Conservation (phyloP, 345 rosid genomes). For the Eucalyptus caleyi region DNA sequence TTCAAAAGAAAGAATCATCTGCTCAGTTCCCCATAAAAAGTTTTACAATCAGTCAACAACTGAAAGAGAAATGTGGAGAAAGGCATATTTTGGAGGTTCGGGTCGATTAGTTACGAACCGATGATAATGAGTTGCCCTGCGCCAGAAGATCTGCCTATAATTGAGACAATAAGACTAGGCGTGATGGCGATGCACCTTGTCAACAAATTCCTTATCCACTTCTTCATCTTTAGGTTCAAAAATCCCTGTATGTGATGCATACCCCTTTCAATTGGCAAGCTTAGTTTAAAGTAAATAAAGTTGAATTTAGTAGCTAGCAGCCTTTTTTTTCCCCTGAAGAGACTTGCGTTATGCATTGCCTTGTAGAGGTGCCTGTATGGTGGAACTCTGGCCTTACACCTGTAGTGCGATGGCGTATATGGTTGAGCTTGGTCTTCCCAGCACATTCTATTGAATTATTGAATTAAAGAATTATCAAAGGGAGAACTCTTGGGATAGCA, state of each 20-base stretch:
- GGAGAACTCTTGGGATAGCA: too few relatives aligned
- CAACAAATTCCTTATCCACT: slow-evolving; percentile 42
- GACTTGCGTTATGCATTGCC: background rate
- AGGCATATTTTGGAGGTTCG: background rate
- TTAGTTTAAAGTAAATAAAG: background rate
- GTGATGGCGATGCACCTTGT: slow-evolving; percentile 45
- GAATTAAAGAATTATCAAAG: too few relatives aligned
- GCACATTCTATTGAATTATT: too few relatives aligned
- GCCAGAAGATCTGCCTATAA: slow-evolving; percentile 37
- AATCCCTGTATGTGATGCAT: slow-evolving; percentile 27
- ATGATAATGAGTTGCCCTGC: slow-evolving; percentile 45
- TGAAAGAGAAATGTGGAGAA: background rate
- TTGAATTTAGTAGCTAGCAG: background rate
- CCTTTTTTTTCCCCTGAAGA: background rate
- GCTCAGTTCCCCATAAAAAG: background rate
- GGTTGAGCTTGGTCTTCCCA: too few relatives aligned
- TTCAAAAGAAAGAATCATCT: slow-evolving; percentile 69
- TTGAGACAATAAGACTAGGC: slow-evolving; percentile 10
- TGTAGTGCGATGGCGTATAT: too few relatives aligned
- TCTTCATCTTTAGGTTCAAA: slow-evolving; percentile 40
- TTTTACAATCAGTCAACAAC: background rate
- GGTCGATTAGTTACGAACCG: background rate
- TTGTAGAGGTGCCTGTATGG: background rate
- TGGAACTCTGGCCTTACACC: background rate
- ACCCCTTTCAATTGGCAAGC: background rate